Conservation (phyloP, 225 moss, liverwort and hornwort genomes). For the Thuidium tamariscinum region DNA sequence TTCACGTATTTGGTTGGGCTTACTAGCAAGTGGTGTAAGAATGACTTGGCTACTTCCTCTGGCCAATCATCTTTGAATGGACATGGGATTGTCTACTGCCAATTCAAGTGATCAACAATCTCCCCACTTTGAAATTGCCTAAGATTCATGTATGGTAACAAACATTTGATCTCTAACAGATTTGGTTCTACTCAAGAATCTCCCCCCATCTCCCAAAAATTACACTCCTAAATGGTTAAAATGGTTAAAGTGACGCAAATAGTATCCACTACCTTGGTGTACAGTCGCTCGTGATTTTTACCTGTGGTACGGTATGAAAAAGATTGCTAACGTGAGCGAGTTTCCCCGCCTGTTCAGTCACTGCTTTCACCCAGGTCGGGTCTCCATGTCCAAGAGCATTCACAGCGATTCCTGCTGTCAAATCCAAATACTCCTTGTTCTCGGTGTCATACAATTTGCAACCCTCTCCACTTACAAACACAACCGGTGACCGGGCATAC, state of each 20-base stretch:
- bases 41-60: background rate
- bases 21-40: background rate
- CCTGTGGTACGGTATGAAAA: slow-evolving; percentile 83
- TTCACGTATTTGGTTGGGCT: background rate
- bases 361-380: slow-evolving; percentile 69
- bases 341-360: slow-evolving; percentile 62
- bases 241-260: background rate
- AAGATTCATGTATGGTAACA: background rate
- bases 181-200: background rate
- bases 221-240: background rate
- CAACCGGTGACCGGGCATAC: slow-evolving; percentile 71
- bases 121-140: background rate
- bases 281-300: background rate
- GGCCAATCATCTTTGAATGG: background rate
- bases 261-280: background rate
- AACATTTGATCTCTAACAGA: background rate
- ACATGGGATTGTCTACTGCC: background rate
- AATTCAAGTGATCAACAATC: background rate
- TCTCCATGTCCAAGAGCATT: slow-evolving; percentile 84
- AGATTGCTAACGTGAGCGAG: slow-evolving; percentile 83
- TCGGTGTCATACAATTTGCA: slow-evolving; percentile 74
- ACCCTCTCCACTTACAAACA: slow-evolving; percentile 69
- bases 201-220: background rate
- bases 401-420: slow-evolving; percentile 90
- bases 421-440: slow-evolving; percentile 77